phyloP scores from a whole-genome alignment of 306 rosid species.

The Lithocarpus polystachyus region DNA sequence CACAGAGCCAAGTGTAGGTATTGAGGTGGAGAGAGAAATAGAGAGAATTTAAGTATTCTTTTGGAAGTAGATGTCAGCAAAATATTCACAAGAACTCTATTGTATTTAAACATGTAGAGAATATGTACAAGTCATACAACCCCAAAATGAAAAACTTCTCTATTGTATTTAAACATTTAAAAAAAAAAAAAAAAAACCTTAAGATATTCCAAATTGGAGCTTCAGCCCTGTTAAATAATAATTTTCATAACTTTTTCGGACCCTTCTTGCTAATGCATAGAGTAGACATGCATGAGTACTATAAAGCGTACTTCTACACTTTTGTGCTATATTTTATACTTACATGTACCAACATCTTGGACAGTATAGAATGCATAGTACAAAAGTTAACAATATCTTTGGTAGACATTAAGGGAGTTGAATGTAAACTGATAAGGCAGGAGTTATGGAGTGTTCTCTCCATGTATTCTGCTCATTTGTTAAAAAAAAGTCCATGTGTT shows the following conservation, averaged over 20 bases:
- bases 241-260: too few relatives aligned
- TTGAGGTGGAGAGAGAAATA: background rate
- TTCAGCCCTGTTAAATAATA: too few relatives aligned
- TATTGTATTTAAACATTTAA: too few relatives aligned
- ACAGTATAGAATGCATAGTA: background rate
- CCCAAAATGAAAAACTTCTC: too few relatives aligned
- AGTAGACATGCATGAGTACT: too few relatives aligned
- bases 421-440: too few relatives aligned
- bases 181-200: too few relatives aligned
- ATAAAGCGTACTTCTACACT: background rate
- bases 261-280: too few relatives aligned
- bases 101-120: background rate
- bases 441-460: too few relatives aligned
- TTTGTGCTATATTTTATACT: background rate
- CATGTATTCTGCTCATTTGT: too few relatives aligned
- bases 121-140: background rate
- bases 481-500: too few relatives aligned
- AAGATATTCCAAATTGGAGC: too few relatives aligned
- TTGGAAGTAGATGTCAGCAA: background rate
- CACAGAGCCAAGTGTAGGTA: background rate
- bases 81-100: background rate
- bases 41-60: background rate
- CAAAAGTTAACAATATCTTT: background rate
- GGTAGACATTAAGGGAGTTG: background rate
- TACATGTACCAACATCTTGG: background rate